Percentiles rank a stretch among this genome's conserved stretches.
Evolutionary conservation across 1,284 basidiomycete species (phyloP).

Genomic region (Leccinum subrobustum): DNA sequence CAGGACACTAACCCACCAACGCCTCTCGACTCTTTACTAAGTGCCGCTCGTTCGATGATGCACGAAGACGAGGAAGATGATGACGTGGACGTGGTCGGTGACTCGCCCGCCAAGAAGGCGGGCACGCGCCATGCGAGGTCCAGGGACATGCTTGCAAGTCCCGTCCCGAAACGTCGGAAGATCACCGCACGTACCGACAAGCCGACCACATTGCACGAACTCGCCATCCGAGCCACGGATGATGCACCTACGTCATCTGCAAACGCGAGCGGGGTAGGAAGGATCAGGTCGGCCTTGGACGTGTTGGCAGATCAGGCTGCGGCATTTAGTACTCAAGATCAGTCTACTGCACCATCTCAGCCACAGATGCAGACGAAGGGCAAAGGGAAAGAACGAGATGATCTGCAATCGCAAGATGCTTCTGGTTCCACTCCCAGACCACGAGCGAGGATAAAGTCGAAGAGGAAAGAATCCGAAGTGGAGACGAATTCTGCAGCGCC

Average conservation of each 20-base stretch:
- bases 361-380: slow-evolving; percentile 8
- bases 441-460: slow-evolving; percentile 11
- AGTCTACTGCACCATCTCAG: neutral
- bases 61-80: slow-evolving; percentile 35
- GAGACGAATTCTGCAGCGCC: slow-evolving; percentile 2
- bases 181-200: slow-evolving; percentile 15
- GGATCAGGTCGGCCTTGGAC: slow-evolving; percentile 56
- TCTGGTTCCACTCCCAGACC: slow-evolving; percentile 6
- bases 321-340: slow-evolving; percentile 32
- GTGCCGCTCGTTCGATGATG: slow-evolving; percentile 61
- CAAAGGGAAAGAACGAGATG: slow-evolving; percentile 21
- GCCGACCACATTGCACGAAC: slow-evolving; percentile 5
- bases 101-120: slow-evolving; percentile 13
- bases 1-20: slow-evolving; percentile 33
- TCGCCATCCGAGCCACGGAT: neutral
- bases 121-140: slow-evolving; percentile 17
- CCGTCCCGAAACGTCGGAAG: slow-evolving; percentile 32
- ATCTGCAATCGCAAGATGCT: slow-evolving; percentile 3
- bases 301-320: slow-evolving; percentile 73
- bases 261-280: slow-evolving; percentile 12
- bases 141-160: slow-evolving; percentile 36
- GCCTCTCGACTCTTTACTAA: slow-evolving; percentile 53
- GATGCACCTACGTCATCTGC: neutral
- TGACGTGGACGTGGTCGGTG: slow-evolving; percentile 19
- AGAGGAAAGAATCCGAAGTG: slow-evolving; percentile 6